Conservation (phyloP, 495 filamentous ascomycete genomes). For the Achaetomiella virescens region DNA sequence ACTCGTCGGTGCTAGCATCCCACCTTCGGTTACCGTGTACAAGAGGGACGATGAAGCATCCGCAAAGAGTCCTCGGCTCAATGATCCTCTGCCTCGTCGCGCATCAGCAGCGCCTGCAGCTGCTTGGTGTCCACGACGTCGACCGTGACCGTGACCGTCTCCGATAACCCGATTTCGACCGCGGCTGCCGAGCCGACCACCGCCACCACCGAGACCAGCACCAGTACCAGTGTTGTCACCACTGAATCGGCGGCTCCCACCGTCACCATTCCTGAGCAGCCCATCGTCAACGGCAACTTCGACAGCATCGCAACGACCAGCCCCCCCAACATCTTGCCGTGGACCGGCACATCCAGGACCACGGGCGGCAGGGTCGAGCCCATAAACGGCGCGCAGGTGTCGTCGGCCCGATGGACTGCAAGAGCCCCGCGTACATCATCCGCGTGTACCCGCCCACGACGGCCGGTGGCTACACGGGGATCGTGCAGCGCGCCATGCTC, state of each 20-base stretch:
- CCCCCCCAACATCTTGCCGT: not conserved
- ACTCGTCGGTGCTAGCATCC: too few relatives aligned
- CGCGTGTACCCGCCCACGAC: not conserved
- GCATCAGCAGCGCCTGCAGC: constrained; percentile 7
- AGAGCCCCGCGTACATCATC: not conserved
- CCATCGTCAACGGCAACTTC: constrained; percentile 1
- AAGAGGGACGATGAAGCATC: not conserved
- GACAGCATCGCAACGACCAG: not conserved
- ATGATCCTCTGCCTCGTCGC: not conserved
- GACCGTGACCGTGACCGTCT: constrained; percentile 1
- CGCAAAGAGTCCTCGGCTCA: not conserved
- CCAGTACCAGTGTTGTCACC: not conserved
- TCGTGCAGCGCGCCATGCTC: not conserved
- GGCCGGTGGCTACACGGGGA: not conserved
- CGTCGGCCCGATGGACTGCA: not conserved
- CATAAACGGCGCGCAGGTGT: not conserved
- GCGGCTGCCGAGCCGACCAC: not conserved
- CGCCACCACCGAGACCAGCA: not conserved
- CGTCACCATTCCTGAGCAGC: not conserved
- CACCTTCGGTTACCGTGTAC: too few relatives aligned
- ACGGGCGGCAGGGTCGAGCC: not conserved
- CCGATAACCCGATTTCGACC: constrained; percentile 1
- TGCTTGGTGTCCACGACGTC: not conserved
- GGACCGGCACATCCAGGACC: not conserved
- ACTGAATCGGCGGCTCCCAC: constrained; percentile 1